Evolutionary conservation across 306 rosid species (phyloP), one percentile per base, ranked within the genome.

Genomic region (Alnus rubra): DNA sequence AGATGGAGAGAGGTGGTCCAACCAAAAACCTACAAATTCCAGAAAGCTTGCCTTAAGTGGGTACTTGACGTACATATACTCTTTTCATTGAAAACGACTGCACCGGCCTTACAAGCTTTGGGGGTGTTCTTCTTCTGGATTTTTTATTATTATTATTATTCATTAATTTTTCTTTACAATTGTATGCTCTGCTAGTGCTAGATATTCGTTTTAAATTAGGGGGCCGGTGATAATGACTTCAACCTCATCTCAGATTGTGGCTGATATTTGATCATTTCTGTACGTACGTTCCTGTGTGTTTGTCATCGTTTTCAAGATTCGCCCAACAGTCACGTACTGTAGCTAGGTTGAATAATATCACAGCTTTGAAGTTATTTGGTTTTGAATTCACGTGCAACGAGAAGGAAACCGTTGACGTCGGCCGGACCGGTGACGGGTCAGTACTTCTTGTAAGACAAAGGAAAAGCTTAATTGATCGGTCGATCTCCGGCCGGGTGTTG

Each of bases 61-160:
- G n/a, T 74, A 52, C 79, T 73, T 80, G 58, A 73, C 77, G 85
- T 80, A 10, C 55, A 39, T 68, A 76, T 18, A 51, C 74, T 80
- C 82, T 76, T 80, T 84, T n/a, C 55, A 64, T 15, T 30, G 87
- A 80, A 80, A 80, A 77, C 53, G 82, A 84, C 84, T 28, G 39
- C 53, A 12, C 35, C 28, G 28, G 28, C 28, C 35, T 39, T 4
- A 2, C 1, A 33, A 33, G 37, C 18, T 16, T 55, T 13, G 31
- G 62, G 5, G 28, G 47, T 2, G 19, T 12, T 0, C n/a, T 74
- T 0, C 0, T n/a, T 9, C 9, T 9, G 18, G 15, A 8, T 9
- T 54, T 9, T 12, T 7, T 23, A 53, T 7, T 11, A 33, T 8
- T 37, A n/a, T n/a, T 45, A 5, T 11, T 35, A 30, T 14, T 8